Evolutionary conservation across 2,329 filamentous ascomycete species (phyloP).

Genomic region (Xylaria sp.): DNA sequence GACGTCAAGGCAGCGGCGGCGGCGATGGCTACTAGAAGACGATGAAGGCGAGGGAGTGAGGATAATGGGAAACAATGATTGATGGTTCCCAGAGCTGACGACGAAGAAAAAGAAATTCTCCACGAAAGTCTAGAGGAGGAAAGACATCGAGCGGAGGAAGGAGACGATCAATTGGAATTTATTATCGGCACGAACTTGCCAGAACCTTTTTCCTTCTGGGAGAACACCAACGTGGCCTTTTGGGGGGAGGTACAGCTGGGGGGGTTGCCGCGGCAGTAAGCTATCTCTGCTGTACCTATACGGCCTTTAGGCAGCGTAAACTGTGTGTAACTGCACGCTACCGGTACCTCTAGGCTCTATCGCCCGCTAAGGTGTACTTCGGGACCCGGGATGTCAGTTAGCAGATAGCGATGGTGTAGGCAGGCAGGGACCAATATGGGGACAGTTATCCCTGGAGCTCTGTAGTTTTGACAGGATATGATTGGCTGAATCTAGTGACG

Average conservation of each 20-base stretch:
- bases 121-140: conserved; percentile 42
- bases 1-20: background rate
- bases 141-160: conserved; percentile 38
- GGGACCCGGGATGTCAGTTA: background rate
- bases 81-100: conserved; percentile 54
- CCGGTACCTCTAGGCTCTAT: background rate
- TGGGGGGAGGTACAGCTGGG: conserved; percentile 37
- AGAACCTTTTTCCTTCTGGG: conserved; percentile 32
- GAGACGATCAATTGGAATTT: conserved; percentile 41
- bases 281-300: background rate
- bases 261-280: conserved; percentile 29
- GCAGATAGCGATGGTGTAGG: background rate
- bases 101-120: conserved; percentile 46
- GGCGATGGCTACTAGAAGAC: background rate
- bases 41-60: background rate
- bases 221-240: conserved; percentile 49
- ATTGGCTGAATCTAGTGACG: conserved; percentile 17
- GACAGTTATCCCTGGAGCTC: conserved; percentile 2
- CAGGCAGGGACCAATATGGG: background rate
- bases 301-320: background rate
- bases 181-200: conserved; percentile 40
- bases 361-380: background rate
- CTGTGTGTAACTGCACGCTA: background rate
- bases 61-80: conserved; percentile 44
- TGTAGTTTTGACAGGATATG: background rate